phyloP scores from a whole-genome alignment of 192 early-diverging fungal genomes.

The Rhizophagus sp. region DNA sequence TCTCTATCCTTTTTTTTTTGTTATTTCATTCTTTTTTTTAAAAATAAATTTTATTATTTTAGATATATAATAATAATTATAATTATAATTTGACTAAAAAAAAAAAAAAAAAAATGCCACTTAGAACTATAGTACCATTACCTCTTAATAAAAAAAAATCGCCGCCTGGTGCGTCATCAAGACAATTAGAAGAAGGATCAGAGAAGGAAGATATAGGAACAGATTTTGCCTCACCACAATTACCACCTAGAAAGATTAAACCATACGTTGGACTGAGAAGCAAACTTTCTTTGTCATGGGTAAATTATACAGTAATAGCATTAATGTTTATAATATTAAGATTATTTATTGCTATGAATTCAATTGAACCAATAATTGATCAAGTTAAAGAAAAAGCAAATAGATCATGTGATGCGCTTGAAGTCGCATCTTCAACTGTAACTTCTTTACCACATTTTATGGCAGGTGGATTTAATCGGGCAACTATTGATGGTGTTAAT shows the following conservation, averaged over 20 bases:
- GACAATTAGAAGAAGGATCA: conserved; percentile 8
- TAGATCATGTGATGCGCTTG: conserved; percentile 17
- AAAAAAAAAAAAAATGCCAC: too few relatives aligned
- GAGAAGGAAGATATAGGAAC: not conserved
- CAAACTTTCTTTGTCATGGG: conserved; percentile 14
- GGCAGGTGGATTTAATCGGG: conserved; percentile 28
- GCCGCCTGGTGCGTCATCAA: conserved; percentile 24
- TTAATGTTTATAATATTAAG: conserved; percentile 15
- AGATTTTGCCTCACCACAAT: not conserved
- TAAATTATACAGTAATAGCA: conserved; percentile 19
- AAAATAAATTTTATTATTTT: too few relatives aligned
- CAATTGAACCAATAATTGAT: conserved; percentile 20
- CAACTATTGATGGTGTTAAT: conserved; percentile 15
- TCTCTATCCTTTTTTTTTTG: too few relatives aligned
- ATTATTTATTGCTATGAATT: conserved; percentile 9
- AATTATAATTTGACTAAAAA: too few relatives aligned
- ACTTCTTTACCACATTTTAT: conserved; percentile 26
- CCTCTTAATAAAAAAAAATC: not conserved
- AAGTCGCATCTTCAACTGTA: conserved; percentile 23
- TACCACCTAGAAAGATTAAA: not conserved
- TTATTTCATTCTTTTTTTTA: too few relatives aligned
- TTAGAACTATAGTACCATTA: too few relatives aligned
- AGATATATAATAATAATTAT: too few relatives aligned
- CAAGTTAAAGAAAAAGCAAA: conserved; percentile 8
- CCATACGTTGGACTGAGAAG: conserved; percentile 21